phyloP scores from a whole-genome alignment of 768 basidiomycete genomes.

The Gloeostereum incarnatum region DNA sequence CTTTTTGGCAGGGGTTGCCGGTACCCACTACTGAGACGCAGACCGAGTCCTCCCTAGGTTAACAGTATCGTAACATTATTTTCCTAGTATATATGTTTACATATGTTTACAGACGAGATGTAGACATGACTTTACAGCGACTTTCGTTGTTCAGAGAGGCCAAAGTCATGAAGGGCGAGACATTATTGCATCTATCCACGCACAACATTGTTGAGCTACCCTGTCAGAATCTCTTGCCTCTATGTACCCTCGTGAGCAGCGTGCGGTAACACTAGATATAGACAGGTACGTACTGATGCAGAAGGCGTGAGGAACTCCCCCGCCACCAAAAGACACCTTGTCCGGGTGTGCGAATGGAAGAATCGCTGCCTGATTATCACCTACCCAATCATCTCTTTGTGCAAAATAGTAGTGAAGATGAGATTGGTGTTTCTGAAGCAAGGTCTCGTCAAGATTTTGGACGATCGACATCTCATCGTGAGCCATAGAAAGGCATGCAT shows the following conservation, averaged over 20 bases:
- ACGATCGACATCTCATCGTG: constrained; percentile 63
- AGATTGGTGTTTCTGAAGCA: constrained; percentile 29
- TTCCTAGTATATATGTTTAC: too few relatives aligned
- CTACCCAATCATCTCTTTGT: constrained; percentile 61
- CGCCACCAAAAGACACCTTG: constrained; percentile 32
- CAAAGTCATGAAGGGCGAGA: constrained; percentile 5
- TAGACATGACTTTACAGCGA: not conserved
- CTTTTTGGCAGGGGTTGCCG: too few relatives aligned
- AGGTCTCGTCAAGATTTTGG: constrained; percentile 34
- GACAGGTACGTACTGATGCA: constrained; percentile 67
- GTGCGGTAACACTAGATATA: too few relatives aligned
- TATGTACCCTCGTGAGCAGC: too few relatives aligned
- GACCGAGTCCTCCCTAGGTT: too few relatives aligned
- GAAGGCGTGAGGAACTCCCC: constrained; percentile 60
- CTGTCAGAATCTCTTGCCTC: constrained; percentile 43
- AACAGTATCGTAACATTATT: too few relatives aligned
- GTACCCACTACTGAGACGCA: too few relatives aligned
- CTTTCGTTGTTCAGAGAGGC: not conserved
- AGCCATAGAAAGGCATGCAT: constrained; percentile 50
- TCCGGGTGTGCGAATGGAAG: constrained; percentile 22
- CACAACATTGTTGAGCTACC: constrained; percentile 36
- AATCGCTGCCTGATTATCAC: constrained; percentile 37
- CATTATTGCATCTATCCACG: constrained; percentile 24
- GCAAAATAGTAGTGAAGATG: constrained; percentile 50
- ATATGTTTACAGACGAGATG: not conserved